Evolutionary conservation across 2,329 filamentous ascomycete species (phyloP), one percentile per base, ranked within the genome.

Genomic region (Fusarium multiceps): DNA sequence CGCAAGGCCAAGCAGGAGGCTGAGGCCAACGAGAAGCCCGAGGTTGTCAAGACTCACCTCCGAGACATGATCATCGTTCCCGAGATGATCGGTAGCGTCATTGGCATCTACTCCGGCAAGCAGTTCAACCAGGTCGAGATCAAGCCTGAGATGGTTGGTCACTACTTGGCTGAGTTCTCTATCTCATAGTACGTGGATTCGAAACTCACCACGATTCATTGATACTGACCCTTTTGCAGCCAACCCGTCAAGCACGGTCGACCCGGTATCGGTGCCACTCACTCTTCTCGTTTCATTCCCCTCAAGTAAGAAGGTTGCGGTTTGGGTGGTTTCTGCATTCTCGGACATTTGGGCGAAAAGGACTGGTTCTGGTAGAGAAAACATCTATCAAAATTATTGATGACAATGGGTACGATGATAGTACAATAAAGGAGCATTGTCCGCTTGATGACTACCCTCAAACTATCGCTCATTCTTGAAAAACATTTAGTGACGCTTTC

Each of bases 101-200:
- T 99, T 80, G 96, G 94, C 83, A 96, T 99, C 89, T 99, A 99
- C 93, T 97, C 93, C 77, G 96, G 96, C 83, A 99, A 99, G 92
- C 94, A 98, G 87, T 99, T 99, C 93, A 99, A 99, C 92, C 95
- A 98, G 90, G 94, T 99, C 80, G 96, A 99, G 87, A 96, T 99
- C 88, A 98, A 98, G 92, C 96, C 96, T 79, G 96, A 99, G 90
- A 99, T 99, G 96, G 96, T 99, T 85, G 96, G 96, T 84, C 95
- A 98, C 89, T 98, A 98, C 90, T 89, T 99, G 77, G 96, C 89
- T 81, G 96, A 99, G 88, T 99, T 99, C 90, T 98, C 94, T 77
- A 99, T 99, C 88, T 96, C 95, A 88, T 99, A 99, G 93, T 97
- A 92, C 79, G 93, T 93, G 75, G 9, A 30, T 42, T 30, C 18